Evolutionary conservation across 352 stramenopile genomes (phyloP).

Genomic region (Globisporangium uncinulatum): DNA sequence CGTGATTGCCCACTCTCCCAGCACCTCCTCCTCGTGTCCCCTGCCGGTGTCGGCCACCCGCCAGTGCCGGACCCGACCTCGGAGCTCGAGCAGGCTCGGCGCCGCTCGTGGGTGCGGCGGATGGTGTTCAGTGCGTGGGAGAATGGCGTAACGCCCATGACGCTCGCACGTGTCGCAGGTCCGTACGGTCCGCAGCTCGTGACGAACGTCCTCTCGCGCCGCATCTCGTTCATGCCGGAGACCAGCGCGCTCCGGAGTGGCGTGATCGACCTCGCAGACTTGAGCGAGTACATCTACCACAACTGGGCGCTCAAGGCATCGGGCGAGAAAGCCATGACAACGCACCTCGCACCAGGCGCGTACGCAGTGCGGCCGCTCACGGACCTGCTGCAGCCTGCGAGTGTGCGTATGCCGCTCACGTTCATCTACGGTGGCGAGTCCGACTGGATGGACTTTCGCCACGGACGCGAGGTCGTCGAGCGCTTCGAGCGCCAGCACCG

Average conservation of each 20-base stretch:
- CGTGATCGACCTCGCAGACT: constrained; percentile 46
- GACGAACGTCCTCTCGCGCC: constrained; percentile 49
- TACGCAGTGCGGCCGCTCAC: constrained; percentile 62
- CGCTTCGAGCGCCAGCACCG: constrained; percentile 29
- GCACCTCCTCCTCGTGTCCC: constrained; percentile 74
- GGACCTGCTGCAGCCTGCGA: constrained; percentile 47
- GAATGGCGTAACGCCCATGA: constrained; percentile 71
- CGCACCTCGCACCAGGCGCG: constrained; percentile 65
- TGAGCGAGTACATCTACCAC: constrained; percentile 81
- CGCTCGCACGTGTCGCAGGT: constrained; percentile 55
- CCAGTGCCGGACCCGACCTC: constrained; percentile 33
- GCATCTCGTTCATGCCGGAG: constrained; percentile 72
- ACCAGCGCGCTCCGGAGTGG: constrained; percentile 66
- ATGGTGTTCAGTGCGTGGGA: constrained; percentile 58
- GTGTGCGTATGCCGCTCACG: constrained; percentile 70
- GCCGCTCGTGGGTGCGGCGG: constrained; percentile 45
- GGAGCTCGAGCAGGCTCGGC: constrained; percentile 26
- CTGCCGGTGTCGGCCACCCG: constrained; percentile 57
- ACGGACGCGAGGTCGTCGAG: constrained; percentile 58
- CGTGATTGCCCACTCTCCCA: constrained; percentile 12
- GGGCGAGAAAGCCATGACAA: constrained; percentile 68
- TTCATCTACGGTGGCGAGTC: constrained; percentile 79
- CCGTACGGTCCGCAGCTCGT: constrained; percentile 79
- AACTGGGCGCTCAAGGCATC: constrained; percentile 81
- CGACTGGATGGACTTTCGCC: constrained; percentile 85